phyloP scores from a whole-genome alignment of 768 basidiomycete species.

The Fistulinella prunicolor region DNA sequence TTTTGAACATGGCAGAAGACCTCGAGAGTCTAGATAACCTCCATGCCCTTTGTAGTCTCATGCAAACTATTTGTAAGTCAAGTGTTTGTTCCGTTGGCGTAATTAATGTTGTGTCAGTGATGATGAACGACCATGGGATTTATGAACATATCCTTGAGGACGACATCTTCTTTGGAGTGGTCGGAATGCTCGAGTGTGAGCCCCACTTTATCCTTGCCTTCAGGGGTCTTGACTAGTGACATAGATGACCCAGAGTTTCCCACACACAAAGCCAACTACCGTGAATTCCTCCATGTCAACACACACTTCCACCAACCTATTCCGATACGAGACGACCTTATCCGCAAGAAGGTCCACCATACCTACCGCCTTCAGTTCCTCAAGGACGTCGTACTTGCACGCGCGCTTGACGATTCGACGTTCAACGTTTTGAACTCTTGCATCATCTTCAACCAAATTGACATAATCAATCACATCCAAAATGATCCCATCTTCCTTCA shows the following conservation, averaged over 20 bases:
- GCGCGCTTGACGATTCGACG: constrained; percentile 92
- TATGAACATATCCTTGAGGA: constrained; percentile 96
- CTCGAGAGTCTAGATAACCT: constrained; percentile 87
- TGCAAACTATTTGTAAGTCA: constrained; percentile 88
- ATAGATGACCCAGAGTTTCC: constrained; percentile 97
- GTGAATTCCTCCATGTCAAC: constrained; percentile 82
- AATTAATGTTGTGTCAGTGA: constrained; percentile 49
- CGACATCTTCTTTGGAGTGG: constrained; percentile 86
- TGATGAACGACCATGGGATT: constrained; percentile 91
- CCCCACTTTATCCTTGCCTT: constrained; percentile 12
- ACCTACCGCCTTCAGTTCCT: constrained; percentile 96
- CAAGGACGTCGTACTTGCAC: constrained; percentile 96
- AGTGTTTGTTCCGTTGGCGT: neutral
- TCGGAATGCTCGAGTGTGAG: constrained; percentile 97
- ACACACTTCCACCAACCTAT: constrained; percentile 91
- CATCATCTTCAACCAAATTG: constrained; percentile 98
- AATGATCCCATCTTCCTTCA: constrained; percentile 70
- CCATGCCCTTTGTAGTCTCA: constrained; percentile 86
- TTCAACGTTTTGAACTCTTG: constrained; percentile 96
- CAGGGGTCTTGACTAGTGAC: constrained; percentile 14
- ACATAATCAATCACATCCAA: constrained; percentile 91
- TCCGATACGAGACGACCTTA: constrained; percentile 66
- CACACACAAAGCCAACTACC: constrained; percentile 93
- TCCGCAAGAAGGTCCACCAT: constrained; percentile 91
- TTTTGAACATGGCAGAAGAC: constrained; percentile 88